Conservation (phyloP, 2,329 filamentous ascomycete genomes). For the Colletotrichum nymphaeae region DNA sequence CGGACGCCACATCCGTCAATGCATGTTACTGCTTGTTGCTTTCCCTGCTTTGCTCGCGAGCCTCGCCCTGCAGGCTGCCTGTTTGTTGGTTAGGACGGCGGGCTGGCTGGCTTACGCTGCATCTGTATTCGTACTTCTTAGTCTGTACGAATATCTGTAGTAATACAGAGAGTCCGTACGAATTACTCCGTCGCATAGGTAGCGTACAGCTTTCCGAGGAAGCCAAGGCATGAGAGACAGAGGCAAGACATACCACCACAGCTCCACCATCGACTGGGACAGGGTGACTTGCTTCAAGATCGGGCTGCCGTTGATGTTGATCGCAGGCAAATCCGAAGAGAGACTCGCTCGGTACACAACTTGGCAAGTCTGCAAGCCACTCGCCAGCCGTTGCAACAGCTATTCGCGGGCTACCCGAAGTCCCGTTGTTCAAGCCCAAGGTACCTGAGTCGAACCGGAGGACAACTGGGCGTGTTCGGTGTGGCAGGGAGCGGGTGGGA, state of each 20-base stretch:
- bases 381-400: not conserved
- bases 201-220: not conserved
- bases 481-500: not conserved
- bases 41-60: not conserved
- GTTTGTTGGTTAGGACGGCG: not conserved
- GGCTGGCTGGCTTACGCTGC: not conserved
- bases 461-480: no score
- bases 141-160: no score
- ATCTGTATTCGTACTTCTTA: no score
- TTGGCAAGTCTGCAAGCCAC: not conserved
- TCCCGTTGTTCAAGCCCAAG: slow-evolving; percentile 3
- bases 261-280: not conserved
- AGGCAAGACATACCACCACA: not conserved
- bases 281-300: not conserved
- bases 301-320: not conserved
- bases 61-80: not conserved
- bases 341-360: not conserved
- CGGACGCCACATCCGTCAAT: slow-evolving; percentile 18
- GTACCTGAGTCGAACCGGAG: slow-evolving; percentile 14
- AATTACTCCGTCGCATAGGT: not conserved
- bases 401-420: slow-evolving; percentile 15
- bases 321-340: not conserved
- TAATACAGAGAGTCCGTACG: no score
- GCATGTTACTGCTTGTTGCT: slow-evolving; percentile 15
- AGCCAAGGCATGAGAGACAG: not conserved